Evolutionary conservation across 2,329 filamentous ascomycete species (phyloP).

Genomic region (Fusarium penzigii): DNA sequence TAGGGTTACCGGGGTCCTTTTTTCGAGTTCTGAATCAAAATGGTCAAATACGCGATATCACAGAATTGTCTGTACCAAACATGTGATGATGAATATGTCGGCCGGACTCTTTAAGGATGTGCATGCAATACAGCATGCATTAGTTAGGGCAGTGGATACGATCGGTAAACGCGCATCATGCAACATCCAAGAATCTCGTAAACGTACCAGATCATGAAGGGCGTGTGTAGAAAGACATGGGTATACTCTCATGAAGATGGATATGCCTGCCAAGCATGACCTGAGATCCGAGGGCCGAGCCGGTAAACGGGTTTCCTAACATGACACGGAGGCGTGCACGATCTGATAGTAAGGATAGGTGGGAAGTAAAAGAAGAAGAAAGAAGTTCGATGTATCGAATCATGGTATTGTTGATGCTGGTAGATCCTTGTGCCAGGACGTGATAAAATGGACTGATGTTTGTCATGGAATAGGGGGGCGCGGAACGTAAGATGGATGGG

Average conservation of each 20-base stretch:
- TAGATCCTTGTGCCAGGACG: too few species aligned
- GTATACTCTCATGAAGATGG: neutral
- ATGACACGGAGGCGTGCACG: neutral
- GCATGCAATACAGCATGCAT: too few species aligned
- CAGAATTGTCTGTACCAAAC: constrained; percentile 1
- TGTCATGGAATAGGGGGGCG: neutral
- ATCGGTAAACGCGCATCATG: too few species aligned
- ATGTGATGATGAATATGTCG: too few species aligned
- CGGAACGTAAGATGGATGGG: neutral
- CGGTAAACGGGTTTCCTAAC: constrained; percentile 1
- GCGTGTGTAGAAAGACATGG: too few species aligned
- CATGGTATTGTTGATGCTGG: neutral
- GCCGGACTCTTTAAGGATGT: too few species aligned
- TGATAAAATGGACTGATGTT: neutral
- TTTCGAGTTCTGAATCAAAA: constrained; percentile 28
- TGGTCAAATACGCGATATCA: constrained; percentile 21
- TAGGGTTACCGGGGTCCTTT: constrained; percentile 20
- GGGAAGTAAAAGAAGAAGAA: too few species aligned
- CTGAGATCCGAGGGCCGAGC: constrained; percentile 9
- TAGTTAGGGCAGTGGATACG: too few species aligned
- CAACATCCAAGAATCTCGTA: too few species aligned
- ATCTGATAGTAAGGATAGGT: too few species aligned
- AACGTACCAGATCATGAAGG: too few species aligned
- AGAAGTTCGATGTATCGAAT: neutral
- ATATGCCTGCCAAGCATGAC: constrained; percentile 13